Evolutionary conservation across 768 basidiomycete species (phyloP).

Genomic region (Arthromyces matolae): DNA sequence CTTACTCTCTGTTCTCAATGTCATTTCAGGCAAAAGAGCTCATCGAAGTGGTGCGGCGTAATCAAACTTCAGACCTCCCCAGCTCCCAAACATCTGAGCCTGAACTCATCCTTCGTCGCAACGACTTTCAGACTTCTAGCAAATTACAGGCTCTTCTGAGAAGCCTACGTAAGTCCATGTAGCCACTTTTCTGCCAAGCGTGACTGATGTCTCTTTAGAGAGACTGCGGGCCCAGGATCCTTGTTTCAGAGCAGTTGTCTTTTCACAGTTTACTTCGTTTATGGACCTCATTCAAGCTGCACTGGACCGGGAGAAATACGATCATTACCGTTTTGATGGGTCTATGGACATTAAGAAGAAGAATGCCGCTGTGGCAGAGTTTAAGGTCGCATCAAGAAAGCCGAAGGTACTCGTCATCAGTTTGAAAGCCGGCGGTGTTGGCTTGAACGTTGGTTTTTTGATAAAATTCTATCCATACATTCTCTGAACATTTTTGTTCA

Average conservation of each 20-base stretch:
- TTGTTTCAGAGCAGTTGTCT: conserved; percentile 78
- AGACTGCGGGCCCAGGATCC: conserved; percentile 69
- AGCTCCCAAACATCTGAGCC: conserved; percentile 37
- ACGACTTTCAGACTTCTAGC: conserved; percentile 86
- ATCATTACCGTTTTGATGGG: conserved; percentile 85
- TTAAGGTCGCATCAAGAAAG: conserved; percentile 63
- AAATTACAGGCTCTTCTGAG: conserved; percentile 83
- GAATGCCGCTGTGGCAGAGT: conserved; percentile 69
- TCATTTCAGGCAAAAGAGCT: conserved; percentile 49
- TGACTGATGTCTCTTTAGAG: conserved; percentile 31
- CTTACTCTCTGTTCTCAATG: background rate
- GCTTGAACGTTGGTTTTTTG: conserved; percentile 59
- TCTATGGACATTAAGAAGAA: conserved; percentile 87
- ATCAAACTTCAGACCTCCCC: conserved; percentile 18
- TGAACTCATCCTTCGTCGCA: conserved; percentile 60
- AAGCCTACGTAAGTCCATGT: conserved; percentile 56
- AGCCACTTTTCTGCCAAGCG: background rate
- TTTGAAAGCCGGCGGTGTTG: conserved; percentile 90
- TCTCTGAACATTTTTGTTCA: conserved; percentile 2
- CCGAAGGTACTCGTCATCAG: conserved; percentile 78
- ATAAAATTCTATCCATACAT: conserved; percentile 21
- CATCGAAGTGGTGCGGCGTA: conserved; percentile 54
- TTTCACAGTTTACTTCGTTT: conserved; percentile 89
- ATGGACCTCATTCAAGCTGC: conserved; percentile 75
- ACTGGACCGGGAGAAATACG: conserved; percentile 64